Base-by-base conservation (phyloP, 306 rosid species). In the Psophocarpus tetragonolobus region DNA sequence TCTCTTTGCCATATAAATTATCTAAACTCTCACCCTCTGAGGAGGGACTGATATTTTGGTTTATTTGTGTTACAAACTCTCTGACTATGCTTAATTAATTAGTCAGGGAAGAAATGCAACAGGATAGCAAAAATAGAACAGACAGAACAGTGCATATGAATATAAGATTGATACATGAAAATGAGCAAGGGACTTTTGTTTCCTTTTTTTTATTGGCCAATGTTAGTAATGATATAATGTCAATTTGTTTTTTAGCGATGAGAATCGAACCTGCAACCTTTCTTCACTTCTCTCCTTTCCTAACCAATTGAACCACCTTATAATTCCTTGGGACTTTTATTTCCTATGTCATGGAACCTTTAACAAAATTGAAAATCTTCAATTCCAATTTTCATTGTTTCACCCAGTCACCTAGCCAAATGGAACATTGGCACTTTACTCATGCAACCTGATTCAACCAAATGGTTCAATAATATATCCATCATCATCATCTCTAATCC, bases 381-480 rank as follows among this genome's bases (percentile, higher is more conserved):
- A 86, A 85, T 85, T 81, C 80, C 71, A 84, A 88, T 79, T 74
- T 78, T 66, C 78, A 73, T 73, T 78, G 80, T 77, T 26, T 62
- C 41, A 29, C 62, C 62, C 35, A 32, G 35, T 0, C 73, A 35
- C 33, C 33, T 4, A 73, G 82, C 68, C 75, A 70, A 67, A 23
- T 30, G 2, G 33, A 30, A 30, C 33, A 30, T 30, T 48, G 42
- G 21, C 15, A 67, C 66, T 76, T 79, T 9, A 61, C 76, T 60
- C 81, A 81, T 85, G 89, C 82, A 75, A 54, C 73, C 41, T 75
- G 86, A 84, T 82, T 71, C 75, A 84, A 87, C 84, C 50, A 65
- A 54, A 63, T 76, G 9, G 26, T 68, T 38, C 72, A 42, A 74
- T 44, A 74, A 30, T 39, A 61, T 83, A 47, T 2, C 68, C 36